Conservation (phyloP, 495 filamentous ascomycete species). For the Penicillium pancosmium region DNA sequence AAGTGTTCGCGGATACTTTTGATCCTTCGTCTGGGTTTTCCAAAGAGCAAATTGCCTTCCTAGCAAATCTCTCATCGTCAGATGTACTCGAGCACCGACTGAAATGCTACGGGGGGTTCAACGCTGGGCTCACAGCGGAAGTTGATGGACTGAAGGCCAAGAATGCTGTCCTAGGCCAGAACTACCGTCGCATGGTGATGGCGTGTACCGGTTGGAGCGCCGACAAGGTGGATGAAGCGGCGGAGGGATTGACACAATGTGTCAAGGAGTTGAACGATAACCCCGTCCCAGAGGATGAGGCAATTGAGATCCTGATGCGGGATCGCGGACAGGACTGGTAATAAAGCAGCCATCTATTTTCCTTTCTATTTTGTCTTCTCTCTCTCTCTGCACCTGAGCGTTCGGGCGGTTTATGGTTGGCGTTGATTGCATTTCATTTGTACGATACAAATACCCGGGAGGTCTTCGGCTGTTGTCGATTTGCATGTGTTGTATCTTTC, state of each 20-base stretch:
- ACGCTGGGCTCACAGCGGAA: slow-evolving; percentile 39
- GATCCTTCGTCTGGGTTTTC: slow-evolving; percentile 42
- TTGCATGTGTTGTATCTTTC: slow-evolving; percentile 23
- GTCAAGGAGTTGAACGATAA: slow-evolving; percentile 54
- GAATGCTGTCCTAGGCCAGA: slow-evolving; percentile 49
- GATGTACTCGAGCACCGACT: slow-evolving; percentile 33
- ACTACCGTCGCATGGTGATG: slow-evolving; percentile 54
- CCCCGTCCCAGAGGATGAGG: slow-evolving; percentile 50
- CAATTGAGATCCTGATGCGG: slow-evolving; percentile 52
- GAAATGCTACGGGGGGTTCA: slow-evolving; percentile 39
- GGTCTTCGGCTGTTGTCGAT: slow-evolving; percentile 19
- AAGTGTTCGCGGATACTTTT: slow-evolving; percentile 40
- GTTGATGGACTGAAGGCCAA: slow-evolving; percentile 45
- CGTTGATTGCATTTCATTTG: slow-evolving; percentile 25
- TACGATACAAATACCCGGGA: slow-evolving; percentile 32
- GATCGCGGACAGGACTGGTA: slow-evolving; percentile 55
- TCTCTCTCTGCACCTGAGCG: slow-evolving; percentile 17
- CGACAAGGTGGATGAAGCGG: slow-evolving; percentile 51
- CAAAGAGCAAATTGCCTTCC: slow-evolving; percentile 38
- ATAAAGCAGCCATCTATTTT: slow-evolving; percentile 1
- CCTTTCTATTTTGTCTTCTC: slow-evolving; percentile 7
- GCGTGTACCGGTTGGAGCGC: slow-evolving; percentile 50
- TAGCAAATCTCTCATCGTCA: slow-evolving; percentile 32
- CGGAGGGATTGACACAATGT: slow-evolving; percentile 49
- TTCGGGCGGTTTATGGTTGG: slow-evolving; percentile 22